phyloP scores from a whole-genome alignment of 2,329 filamentous ascomycete species.

The Colletotrichum orbiculare region DNA sequence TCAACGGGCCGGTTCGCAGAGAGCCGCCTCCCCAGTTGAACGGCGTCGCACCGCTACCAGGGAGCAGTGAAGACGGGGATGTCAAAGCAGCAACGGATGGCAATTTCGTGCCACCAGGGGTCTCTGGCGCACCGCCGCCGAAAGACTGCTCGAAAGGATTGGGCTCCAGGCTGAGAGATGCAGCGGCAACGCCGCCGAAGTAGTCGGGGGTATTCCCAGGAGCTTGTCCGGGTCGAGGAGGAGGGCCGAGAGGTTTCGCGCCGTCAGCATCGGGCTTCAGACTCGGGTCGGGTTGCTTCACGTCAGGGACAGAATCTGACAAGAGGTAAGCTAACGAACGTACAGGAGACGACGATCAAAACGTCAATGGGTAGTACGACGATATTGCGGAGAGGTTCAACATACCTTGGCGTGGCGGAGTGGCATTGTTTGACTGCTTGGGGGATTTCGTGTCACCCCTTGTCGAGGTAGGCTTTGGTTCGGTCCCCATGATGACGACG shows the following conservation, averaged over 20 bases:
- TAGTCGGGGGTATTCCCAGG: constrained; percentile 72
- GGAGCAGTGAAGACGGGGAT: constrained; percentile 84
- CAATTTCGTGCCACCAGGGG: constrained; percentile 84
- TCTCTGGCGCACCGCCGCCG: constrained; percentile 74
- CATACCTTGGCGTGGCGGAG: constrained; percentile 58
- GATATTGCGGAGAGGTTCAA: constrained; percentile 19
- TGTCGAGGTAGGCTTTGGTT: constrained; percentile 52
- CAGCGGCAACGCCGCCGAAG: constrained; percentile 68
- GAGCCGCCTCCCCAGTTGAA: constrained; percentile 87
- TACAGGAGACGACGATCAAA: constrained; percentile 36
- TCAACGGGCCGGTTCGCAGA: constrained; percentile 89
- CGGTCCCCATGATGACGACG: constrained; percentile 61
- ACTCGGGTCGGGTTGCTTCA: constrained; percentile 61
- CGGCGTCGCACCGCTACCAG: constrained; percentile 77
- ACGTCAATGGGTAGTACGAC: constrained; percentile 33
- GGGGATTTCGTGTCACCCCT: constrained; percentile 61
- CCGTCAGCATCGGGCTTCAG: constrained; percentile 68
- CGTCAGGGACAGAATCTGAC: constrained; percentile 56
- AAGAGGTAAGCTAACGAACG: constrained; percentile 38
- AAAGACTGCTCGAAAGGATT: constrained; percentile 99
- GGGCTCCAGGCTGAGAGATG: constrained; percentile 79
- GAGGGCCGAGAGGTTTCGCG: constrained; percentile 75
- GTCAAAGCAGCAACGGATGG: constrained; percentile 92
- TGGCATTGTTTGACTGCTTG: constrained; percentile 54
- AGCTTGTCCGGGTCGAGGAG: constrained; percentile 71